Evolutionary conservation across 2,329 filamentous ascomycete genomes (phyloP).

Genomic region (Leptographium wingfieldii): DNA sequence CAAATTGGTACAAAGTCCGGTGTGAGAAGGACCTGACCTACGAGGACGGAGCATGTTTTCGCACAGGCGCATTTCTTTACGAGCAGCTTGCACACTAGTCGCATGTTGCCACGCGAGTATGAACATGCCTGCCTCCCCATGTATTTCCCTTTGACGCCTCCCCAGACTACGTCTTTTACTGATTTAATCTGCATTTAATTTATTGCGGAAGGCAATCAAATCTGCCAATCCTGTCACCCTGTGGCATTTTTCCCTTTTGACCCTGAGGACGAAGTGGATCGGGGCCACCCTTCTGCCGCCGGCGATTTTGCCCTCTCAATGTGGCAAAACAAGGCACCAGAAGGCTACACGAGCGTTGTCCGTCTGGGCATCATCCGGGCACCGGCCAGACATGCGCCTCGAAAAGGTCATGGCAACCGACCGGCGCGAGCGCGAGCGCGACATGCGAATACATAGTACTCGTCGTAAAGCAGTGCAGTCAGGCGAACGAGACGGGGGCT

Average conservation of each 20-base stretch:
- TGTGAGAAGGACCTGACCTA: neutral
- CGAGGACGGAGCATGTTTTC: neutral
- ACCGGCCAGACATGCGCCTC: no score
- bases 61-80: neutral
- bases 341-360: no score
- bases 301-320: no score
- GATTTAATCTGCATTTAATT: neutral
- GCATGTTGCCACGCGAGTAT: neutral
- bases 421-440: no score
- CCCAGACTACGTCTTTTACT: neutral
- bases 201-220: neutral
- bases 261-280: neutral
- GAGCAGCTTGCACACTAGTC: neutral
- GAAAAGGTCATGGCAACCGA: no score
- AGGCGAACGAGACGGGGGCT: no score
- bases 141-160: neutral
- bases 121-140: neutral
- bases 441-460: no score
- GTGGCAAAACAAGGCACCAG: no score
- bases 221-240: neutral
- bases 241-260: neutral
- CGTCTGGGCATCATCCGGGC: no score
- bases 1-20: neutral
- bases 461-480: no score
- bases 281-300: no score